Base-by-base conservation (phyloP, 1,139 yeast genomes). In the Nakaseomyces nivariensis region DNA sequence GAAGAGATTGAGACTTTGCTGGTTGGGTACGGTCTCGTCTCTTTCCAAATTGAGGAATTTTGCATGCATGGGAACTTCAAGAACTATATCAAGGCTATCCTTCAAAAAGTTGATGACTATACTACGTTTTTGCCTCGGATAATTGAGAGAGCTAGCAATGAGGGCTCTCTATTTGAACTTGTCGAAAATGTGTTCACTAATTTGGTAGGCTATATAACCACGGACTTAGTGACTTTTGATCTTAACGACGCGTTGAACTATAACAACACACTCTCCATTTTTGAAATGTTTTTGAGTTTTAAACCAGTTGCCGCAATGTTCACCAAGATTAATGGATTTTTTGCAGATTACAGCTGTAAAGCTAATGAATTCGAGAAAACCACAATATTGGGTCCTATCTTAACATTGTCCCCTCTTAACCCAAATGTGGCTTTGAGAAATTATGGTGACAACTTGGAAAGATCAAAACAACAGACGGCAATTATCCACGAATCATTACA, bases 381-480 rank as follows among this genome's bases (percentile, higher is more conserved):
- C 36, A 80, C 96, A 0, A 65, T 87, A 10, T 68, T 90, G 51
- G 97, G 97, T 1, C 86, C 95, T 2, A 72, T 88, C 40, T 75
- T 88, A 52, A 73, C 82, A 51, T 68, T 88, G 24, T 86, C 96
- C 0, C 96, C 96, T 0, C 68, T 89, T 47, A 73, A 78, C 38
- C 74, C 75, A 4, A 69, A 75, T 4, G 71, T 71, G 7, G 75
- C 81, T 1, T 67, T 71, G 44, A 73, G 74, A 51, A 75, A 78
- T 46, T 76, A 75, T 34, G 75, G 72, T 5, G 72, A 68, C 7
- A 60, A 67, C 32, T 60, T 78, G 7, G 72, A 71, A 37, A 55
- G 68, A 13, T 53, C 57, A 6, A 58, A 54, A 42, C 61, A 59
- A 17, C 79, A 77, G 56, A 64, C 79, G 6, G 69, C 69, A 22